phyloP scores from a whole-genome alignment of 352 stramenopile species.

The Globisporangium apiculatum region DNA sequence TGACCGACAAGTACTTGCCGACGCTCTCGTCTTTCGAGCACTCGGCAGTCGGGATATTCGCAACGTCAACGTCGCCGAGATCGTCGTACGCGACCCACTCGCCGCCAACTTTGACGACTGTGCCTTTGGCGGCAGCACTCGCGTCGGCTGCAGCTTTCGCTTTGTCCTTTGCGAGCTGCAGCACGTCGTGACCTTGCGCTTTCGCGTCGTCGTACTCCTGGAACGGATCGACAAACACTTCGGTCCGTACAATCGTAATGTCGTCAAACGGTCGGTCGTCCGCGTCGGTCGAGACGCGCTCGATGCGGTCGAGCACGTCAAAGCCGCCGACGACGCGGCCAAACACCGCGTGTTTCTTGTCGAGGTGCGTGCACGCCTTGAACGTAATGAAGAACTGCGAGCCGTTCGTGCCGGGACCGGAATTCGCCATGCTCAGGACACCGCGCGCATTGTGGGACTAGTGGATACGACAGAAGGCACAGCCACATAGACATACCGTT shows the following conservation, averaged over 20 bases:
- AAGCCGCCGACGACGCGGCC: conserved; percentile 91
- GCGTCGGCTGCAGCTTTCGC: conserved; percentile 43
- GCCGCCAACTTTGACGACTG: conserved; percentile 70
- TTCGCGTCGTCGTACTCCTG: conserved; percentile 73
- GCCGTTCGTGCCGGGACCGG: conserved; percentile 92
- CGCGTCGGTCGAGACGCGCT: conserved; percentile 59
- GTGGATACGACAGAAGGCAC: not conserved
- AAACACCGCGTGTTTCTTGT: conserved; percentile 98
- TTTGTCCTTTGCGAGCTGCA: conserved; percentile 30
- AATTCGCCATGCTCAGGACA: conserved; percentile 97
- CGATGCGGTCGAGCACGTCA: conserved; percentile 74
- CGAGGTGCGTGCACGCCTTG: conserved; percentile 92
- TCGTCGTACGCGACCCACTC: conserved; percentile 81
- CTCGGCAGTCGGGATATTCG: conserved; percentile 34
- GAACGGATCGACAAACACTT: conserved; percentile 89
- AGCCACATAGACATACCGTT: not conserved
- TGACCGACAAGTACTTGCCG: conserved; percentile 50
- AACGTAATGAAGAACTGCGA: conserved; percentile 99
- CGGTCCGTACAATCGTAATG: conserved; percentile 66
- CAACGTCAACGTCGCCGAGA: conserved; percentile 40
- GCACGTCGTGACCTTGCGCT: conserved; percentile 43
- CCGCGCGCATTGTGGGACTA: conserved; percentile 84
- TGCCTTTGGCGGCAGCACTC: conserved; percentile 45
- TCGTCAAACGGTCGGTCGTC: conserved; percentile 82
- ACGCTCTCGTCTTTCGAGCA: conserved; percentile 42